Evolutionary conservation across 1,139 yeast species (phyloP).

Genomic region (Geotrichum restrictum): DNA sequence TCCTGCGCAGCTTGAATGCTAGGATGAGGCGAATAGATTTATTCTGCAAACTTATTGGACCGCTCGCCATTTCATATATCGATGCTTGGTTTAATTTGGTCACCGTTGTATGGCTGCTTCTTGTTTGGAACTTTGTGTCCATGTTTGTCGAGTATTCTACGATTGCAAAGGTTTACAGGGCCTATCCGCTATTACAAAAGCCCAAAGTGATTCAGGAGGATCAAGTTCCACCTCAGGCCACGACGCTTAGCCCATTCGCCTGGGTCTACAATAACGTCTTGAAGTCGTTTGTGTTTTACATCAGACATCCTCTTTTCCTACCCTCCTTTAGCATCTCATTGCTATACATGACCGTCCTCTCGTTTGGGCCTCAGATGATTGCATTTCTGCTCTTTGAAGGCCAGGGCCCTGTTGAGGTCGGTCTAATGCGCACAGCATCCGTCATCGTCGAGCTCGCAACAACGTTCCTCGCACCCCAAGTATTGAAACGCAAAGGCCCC

Average conservation of each 20-base stretch:
- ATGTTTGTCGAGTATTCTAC: slow-evolving; percentile 37
- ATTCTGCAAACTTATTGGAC: slow-evolving; percentile 40
- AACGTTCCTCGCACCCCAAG: slow-evolving; percentile 34
- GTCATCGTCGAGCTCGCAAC: slow-evolving; percentile 36
- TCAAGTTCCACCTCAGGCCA: not conserved
- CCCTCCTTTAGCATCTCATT: slow-evolving; percentile 44
- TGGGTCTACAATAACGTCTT: slow-evolving; percentile 5
- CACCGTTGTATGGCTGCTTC: slow-evolving; percentile 30
- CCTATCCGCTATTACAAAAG: slow-evolving; percentile 23
- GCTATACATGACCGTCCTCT: slow-evolving; percentile 39
- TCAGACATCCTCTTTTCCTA: slow-evolving; percentile 48
- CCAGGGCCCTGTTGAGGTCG: slow-evolving; percentile 33
- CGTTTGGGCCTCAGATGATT: slow-evolving; percentile 39
- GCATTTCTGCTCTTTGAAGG: slow-evolving; percentile 36
- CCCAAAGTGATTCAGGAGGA: not conserved
- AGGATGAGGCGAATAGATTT: slow-evolving; percentile 40
- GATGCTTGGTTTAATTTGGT: slow-evolving; percentile 29
- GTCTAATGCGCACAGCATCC: slow-evolving; percentile 34
- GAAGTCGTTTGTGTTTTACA: slow-evolving; percentile 40
- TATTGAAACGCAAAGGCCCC: slow-evolving; percentile 32
- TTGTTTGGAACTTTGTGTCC: slow-evolving; percentile 34
- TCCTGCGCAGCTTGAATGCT: slow-evolving; percentile 35
- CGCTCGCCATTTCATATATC: slow-evolving; percentile 38
- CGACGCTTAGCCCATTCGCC: not conserved
- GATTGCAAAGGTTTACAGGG: slow-evolving; percentile 36